A percentile compares a stretch with the other conserved stretches of the same genome.
phyloP scores from a whole-genome alignment of 2,329 filamentous ascomycete genomes.

The Penicillium sp. region DNA sequence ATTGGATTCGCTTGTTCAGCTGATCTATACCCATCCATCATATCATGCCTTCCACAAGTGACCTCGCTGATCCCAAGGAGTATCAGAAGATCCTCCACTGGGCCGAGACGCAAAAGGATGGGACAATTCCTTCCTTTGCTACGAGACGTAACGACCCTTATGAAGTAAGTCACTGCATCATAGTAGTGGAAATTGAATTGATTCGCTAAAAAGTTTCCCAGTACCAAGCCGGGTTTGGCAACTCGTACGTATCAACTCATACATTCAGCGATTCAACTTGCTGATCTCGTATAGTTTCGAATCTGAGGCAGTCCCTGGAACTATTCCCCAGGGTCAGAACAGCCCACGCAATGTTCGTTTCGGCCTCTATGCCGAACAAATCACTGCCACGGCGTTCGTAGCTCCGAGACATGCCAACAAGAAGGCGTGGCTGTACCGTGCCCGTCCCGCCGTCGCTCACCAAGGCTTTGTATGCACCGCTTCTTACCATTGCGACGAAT shows the following conservation, averaged over 20 bases:
- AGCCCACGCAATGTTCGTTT: conserved; percentile 43
- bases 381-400: conserved; percentile 64
- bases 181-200: neutral
- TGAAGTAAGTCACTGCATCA: conserved; percentile 40
- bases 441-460: conserved; percentile 60
- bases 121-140: conserved; percentile 57
- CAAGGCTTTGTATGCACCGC: conserved; percentile 50
- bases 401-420: conserved; percentile 61
- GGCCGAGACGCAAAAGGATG: conserved; percentile 64
- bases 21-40: conserved; percentile 14
- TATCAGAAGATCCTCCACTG: conserved; percentile 60
- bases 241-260: conserved; percentile 42
- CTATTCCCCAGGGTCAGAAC: conserved; percentile 44
- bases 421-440: conserved; percentile 63
- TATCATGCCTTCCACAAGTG: conserved; percentile 35
- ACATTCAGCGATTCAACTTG: conserved; percentile 27
- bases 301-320: conserved; percentile 45
- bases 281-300: conserved; percentile 39
- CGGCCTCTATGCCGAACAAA: conserved; percentile 47
- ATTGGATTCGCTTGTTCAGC: neutral
- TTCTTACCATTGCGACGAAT: neutral
- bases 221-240: conserved; percentile 63
- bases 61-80: conserved; percentile 40
- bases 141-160: conserved; percentile 60
- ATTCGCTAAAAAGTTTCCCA: conserved; percentile 23